Base-by-base conservation (phyloP, 164 flowering plant species). In the Magnolia kwangsiensis region DNA sequence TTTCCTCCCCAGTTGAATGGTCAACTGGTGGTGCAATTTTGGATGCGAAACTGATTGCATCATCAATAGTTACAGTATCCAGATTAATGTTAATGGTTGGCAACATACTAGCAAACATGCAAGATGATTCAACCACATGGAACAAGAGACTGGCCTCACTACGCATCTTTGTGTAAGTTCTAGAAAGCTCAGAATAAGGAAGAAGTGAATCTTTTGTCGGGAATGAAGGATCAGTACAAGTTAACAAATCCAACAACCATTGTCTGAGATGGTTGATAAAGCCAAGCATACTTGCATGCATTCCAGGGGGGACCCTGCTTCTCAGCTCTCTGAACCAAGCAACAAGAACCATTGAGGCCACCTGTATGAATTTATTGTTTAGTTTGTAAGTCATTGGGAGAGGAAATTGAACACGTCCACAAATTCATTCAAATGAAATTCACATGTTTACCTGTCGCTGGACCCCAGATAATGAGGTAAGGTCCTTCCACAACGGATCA, bases 141-240 rank as follows among this genome's bases (percentile, higher is more conserved):
- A 88, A 76, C 80, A 96, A 84, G 71, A 86, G 90, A 78, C 77
- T 76, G 50, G 98, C 98, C 85, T 96, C 99, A 75, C 80, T 80
- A 10, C 96, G 91, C 99, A 96, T 94, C 87, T 96, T 96, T 58
- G 83, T 69, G 79, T 96, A 96, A 37, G 99, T 96, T 83, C 98
- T 92, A 80, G 97, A 89, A 76, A 96, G 97, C 84, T 96, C 99
- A 63, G 90, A 67, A 82, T 96, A 96, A 51, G 99, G 99, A 83
- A 89, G 86, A 82, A 66, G 75, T 64, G 96, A 87, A 82, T 86
- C 94, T 87, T 93, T 93, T 70, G 96, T 91, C 24, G 99, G 98
- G 69, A 88, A 86, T 65, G 97, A 84, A 74, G 99, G 94, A 77
- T 96, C 96, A 49, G 91, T 45, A 83, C 98, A 93, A 50, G 91